Percentiles rank a stretch among this genome's conserved stretches.
These are phyloP conservation scores for Firmiana major DNA, from an alignment of 345 rosid species.

Conservation along the genomic window DNA sequence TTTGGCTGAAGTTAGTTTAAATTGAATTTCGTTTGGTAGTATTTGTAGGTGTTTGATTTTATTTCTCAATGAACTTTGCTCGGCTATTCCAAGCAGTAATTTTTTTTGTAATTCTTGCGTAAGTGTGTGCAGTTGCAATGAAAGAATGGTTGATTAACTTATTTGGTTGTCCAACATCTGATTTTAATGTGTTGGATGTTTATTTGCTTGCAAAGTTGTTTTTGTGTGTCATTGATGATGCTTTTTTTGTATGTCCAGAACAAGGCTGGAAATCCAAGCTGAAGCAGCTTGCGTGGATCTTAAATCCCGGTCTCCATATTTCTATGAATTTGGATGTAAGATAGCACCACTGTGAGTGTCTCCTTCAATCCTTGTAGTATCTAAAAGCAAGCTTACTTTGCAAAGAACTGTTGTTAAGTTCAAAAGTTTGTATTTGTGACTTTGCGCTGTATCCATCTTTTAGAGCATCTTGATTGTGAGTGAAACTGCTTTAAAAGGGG, in stretches of 20 bases:
- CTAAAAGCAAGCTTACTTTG: neutral
- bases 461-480: neutral
- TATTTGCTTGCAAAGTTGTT: neutral
- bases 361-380: neutral
- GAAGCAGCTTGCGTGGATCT: slow-evolving; percentile 89
- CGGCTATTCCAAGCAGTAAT: no score
- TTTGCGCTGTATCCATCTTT: neutral
- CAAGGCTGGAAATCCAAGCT: slow-evolving; percentile 80
- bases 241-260: slow-evolving; percentile 33
- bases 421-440: neutral
- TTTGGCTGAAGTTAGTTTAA: neutral
- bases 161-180: neutral
- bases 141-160: neutral
- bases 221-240: neutral
- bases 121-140: neutral
- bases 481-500: neutral
- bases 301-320: slow-evolving; percentile 63
- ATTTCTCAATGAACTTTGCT: neutral
- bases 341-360: slow-evolving; percentile 71
- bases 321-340: slow-evolving; percentile 89
- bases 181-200: neutral
- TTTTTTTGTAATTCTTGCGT: neutral
- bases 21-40: neutral
- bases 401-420: neutral
- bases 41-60: neutral